Evolutionary conservation across 192 early-diverging fungal species (phyloP).

Genomic region (Rhizophlyctis rosea): DNA sequence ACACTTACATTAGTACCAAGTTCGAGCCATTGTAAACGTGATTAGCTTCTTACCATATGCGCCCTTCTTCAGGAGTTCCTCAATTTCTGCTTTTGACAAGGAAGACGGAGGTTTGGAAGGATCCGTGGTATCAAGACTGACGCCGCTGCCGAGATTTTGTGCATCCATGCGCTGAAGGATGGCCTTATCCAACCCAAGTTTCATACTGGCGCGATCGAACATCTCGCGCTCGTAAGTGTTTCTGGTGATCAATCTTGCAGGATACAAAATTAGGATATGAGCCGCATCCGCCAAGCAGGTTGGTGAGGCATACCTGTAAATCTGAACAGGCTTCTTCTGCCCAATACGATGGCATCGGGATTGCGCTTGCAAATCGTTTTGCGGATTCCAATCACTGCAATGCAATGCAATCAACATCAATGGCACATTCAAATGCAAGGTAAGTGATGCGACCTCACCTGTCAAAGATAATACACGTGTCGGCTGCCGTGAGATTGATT

Average conservation of each 20-base stretch:
- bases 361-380: constrained; percentile 86
- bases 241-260: constrained; percentile 69
- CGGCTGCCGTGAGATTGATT: constrained; percentile 84
- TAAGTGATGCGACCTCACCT: constrained; percentile 67
- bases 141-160: constrained; percentile 26
- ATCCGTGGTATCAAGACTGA: constrained; percentile 18
- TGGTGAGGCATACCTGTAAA: constrained; percentile 32
- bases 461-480: constrained; percentile 86
- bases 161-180: constrained; percentile 72
- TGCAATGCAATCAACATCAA: constrained; percentile 7
- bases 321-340: constrained; percentile 81
- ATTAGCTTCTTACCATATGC: constrained; percentile 79
- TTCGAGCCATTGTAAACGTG: too few relatives aligned
- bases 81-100: constrained; percentile 73
- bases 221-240: constrained; percentile 88
- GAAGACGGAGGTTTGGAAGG: constrained; percentile 43
- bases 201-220: constrained; percentile 87
- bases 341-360: constrained; percentile 83
- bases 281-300: background rate
- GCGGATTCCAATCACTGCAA: constrained; percentile 79
- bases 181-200: constrained; percentile 77
- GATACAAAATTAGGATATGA: constrained; percentile 20
- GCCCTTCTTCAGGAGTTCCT: constrained; percentile 83
- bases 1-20: too few relatives aligned
- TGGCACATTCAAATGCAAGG: constrained; percentile 11